phyloP scores from a whole-genome alignment of 176 grass and related monocot genomes.

The Triticum dicoccoides region DNA sequence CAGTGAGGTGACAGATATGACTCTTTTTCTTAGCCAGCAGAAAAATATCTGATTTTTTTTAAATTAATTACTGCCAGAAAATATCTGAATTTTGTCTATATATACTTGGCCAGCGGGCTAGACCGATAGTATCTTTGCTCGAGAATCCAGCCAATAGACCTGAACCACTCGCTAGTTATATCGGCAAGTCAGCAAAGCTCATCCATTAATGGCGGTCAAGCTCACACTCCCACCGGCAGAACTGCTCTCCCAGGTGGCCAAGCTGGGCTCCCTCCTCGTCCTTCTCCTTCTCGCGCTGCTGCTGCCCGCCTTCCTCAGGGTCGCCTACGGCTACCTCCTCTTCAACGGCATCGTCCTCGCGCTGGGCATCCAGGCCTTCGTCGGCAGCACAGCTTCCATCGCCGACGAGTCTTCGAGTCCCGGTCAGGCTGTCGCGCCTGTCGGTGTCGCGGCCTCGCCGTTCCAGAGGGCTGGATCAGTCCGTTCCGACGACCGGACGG shows the following conservation, averaged over 20 bases:
- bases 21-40: not conserved
- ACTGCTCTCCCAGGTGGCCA: not conserved
- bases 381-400: no score
- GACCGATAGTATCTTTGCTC: not conserved
- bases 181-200: not conserved
- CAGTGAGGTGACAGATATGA: no score
- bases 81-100: not conserved
- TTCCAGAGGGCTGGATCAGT: not conserved
- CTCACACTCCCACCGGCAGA: not conserved
- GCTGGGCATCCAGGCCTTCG: not conserved
- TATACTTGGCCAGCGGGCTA: not conserved
- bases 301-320: conserved; percentile 8
- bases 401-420: not conserved
- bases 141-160: not conserved
- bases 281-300: not conserved
- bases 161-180: not conserved
- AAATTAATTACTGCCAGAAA: not conserved
- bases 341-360: conserved; percentile 9
- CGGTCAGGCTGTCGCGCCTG: not conserved
- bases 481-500: not conserved
- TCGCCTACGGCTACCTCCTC: conserved; percentile 3
- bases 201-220: not conserved
- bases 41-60: not conserved
- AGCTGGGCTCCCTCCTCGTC: conserved; percentile 1
- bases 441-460: not conserved